Conservation (phyloP, 2,329 filamentous ascomycete species). For the Xylaria sp. region DNA sequence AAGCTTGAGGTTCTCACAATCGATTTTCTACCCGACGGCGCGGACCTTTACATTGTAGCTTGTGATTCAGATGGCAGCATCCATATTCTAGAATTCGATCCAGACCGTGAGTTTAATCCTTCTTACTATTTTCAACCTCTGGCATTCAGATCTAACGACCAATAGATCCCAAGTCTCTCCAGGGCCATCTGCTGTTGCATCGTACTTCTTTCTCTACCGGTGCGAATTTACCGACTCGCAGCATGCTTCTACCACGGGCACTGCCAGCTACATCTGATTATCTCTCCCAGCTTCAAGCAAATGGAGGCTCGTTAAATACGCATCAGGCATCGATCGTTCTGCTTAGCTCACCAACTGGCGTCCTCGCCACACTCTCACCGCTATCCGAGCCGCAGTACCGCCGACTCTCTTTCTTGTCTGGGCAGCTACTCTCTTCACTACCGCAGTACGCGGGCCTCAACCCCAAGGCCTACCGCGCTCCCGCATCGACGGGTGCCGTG, state of each 20-base stretch:
- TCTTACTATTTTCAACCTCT: conserved; percentile 18
- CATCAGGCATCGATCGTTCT: conserved; percentile 65
- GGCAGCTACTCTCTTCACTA: conserved; percentile 80
- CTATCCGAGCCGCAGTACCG: conserved; percentile 85
- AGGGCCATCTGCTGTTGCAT: conserved; percentile 87
- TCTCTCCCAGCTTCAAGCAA: conserved; percentile 41
- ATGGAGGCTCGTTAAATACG: conserved; percentile 50
- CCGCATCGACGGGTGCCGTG: conserved; percentile 59
- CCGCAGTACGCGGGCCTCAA: conserved; percentile 85
- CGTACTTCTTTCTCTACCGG: conserved; percentile 89
- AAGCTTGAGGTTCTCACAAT: conserved; percentile 82
- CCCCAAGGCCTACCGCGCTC: conserved; percentile 78
- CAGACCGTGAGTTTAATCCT: conserved; percentile 75
- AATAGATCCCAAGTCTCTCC: conserved; percentile 89
- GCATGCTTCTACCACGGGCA: conserved; percentile 79
- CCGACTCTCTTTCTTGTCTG: conserved; percentile 82
- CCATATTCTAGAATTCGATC: conserved; percentile 92
- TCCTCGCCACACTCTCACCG: conserved; percentile 79
- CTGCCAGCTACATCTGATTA: conserved; percentile 56
- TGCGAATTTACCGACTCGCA: conserved; percentile 77
- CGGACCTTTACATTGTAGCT: conserved; percentile 83
- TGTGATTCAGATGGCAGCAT: conserved; percentile 87
- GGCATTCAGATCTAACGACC: conserved; percentile 43
- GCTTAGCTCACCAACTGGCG: conserved; percentile 79
- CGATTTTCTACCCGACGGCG: conserved; percentile 88